A percentile compares a stretch with the other conserved stretches of the same genome.
Evolutionary conservation across 2,329 filamentous ascomycete genomes (phyloP).

Genomic region (Emericellopsis atlantica): DNA sequence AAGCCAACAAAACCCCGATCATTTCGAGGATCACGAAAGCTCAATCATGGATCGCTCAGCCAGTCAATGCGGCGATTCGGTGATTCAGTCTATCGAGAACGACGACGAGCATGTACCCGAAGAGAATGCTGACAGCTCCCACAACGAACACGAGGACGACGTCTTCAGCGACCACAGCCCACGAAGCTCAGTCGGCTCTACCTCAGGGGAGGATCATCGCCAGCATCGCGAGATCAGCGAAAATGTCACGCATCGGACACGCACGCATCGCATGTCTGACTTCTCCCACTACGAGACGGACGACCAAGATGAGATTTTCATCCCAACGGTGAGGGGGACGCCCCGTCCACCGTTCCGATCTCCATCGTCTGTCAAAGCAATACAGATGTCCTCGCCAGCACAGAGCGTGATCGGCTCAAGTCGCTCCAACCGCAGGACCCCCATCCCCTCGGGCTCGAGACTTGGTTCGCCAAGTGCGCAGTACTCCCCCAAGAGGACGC

Average conservation of each 20-base stretch:
- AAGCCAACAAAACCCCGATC: too few species aligned
- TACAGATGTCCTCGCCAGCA: conserved; percentile 60
- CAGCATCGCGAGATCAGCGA: conserved; percentile 16
- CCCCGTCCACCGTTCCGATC: conserved; percentile 55
- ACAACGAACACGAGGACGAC: conserved; percentile 39
- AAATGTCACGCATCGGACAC: conserved; percentile 14
- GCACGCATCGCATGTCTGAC: conserved; percentile 31
- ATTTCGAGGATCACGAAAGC: too few species aligned
- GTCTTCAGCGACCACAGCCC: conserved; percentile 47
- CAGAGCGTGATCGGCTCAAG: conserved; percentile 43
- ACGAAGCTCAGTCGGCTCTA: conserved; percentile 42
- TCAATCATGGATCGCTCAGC: too few species aligned
- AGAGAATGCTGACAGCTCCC: conserved; percentile 32
- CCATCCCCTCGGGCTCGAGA: conserved; percentile 37
- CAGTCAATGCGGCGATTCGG: neutral
- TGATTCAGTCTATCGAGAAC: neutral
- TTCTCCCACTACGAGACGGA: conserved; percentile 33
- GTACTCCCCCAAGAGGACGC: conserved; percentile 44
- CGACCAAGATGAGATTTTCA: conserved; percentile 30
- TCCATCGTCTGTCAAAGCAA: conserved; percentile 53
- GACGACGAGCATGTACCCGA: conserved; percentile 4
- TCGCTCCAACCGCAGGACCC: conserved; percentile 32
- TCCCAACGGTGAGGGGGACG: conserved; percentile 43
- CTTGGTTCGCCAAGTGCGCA: conserved; percentile 42
- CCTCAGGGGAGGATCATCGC: conserved; percentile 20